phyloP scores from a whole-genome alignment of 108 stramenopile species.

The Chaetoceros muelleri region DNA sequence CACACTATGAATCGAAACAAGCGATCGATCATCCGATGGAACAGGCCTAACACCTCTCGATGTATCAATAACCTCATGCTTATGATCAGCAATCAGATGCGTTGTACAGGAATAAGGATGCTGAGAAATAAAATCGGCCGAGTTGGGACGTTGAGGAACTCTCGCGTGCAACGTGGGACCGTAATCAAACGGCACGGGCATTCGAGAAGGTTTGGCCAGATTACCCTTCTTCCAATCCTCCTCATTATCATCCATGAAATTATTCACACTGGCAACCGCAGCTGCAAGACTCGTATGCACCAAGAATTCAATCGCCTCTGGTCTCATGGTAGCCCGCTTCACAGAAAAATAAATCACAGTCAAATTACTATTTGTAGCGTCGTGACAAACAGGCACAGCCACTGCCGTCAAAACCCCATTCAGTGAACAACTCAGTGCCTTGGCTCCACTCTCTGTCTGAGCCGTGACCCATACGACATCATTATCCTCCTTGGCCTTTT shows the following conservation, averaged over 20 bases:
- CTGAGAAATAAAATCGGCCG: background rate
- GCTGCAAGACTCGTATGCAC: slow-evolving; percentile 75
- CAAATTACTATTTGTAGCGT: slow-evolving; percentile 61
- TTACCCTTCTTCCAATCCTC: slow-evolving; percentile 34
- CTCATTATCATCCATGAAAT: slow-evolving; percentile 35
- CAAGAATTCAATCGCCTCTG: slow-evolving; percentile 73
- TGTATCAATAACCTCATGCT: background rate
- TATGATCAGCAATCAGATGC: background rate
- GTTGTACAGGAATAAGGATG: background rate
- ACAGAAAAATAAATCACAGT: slow-evolving; percentile 85
- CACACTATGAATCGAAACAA: background rate
- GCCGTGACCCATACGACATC: slow-evolving; percentile 85
- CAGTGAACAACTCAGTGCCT: slow-evolving; percentile 62
- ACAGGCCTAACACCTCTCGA: background rate
- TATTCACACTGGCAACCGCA: slow-evolving; percentile 63
- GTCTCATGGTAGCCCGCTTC: slow-evolving; percentile 38
- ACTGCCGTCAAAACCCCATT: slow-evolving; percentile 82
- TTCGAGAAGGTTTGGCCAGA: background rate
- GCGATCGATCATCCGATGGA: slow-evolving; percentile 1
- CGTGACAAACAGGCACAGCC: slow-evolving; percentile 82
- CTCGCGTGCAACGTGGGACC: background rate
- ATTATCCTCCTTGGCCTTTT: slow-evolving; percentile 78
- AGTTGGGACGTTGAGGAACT: background rate
- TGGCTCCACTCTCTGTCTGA: slow-evolving; percentile 54
- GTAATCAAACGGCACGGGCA: background rate